These are phyloP conservation scores for Tarenaya hassleriana DNA, from an alignment of 345 rosid species.

Conservation along the genomic window DNA sequence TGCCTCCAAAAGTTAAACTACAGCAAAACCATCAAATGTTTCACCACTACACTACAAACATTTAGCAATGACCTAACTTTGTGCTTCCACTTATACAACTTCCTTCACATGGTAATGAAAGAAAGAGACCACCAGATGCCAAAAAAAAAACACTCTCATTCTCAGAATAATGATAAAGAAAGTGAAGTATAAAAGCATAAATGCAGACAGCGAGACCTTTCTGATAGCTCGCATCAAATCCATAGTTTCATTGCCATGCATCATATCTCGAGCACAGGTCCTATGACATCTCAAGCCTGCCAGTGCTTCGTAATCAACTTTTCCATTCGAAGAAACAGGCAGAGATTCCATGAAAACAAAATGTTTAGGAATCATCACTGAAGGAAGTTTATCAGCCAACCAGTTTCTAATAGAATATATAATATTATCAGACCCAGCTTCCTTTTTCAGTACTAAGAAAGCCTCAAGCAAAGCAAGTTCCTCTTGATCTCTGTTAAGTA, in stretches of 20 bases:
- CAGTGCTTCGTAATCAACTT: slow-evolving; percentile 66
- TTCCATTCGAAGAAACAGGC: slow-evolving; percentile 76
- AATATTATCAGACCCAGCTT: slow-evolving; percentile 29
- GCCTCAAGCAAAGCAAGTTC: slow-evolving; percentile 45
- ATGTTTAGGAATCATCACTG: slow-evolving; percentile 61
- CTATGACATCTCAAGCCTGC: slow-evolving; percentile 27
- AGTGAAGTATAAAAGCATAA: neutral
- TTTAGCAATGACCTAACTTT: neutral
- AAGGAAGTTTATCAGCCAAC: slow-evolving; percentile 61
- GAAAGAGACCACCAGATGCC: slow-evolving; percentile 1
- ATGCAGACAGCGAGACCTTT: slow-evolving; percentile 50
- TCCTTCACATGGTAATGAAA: slow-evolving; percentile 11
- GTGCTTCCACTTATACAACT: neutral
- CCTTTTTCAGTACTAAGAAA: slow-evolving; percentile 45
- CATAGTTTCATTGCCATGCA: slow-evolving; percentile 16
- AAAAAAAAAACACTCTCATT: slow-evolving; percentile 1
- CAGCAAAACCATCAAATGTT: neutral
- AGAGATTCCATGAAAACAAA: slow-evolving; percentile 46
- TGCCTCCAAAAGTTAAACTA: neutral
- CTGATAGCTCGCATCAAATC: slow-evolving; percentile 49
- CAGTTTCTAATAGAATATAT: slow-evolving; percentile 47
- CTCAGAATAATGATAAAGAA: neutral
- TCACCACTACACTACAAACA: neutral
- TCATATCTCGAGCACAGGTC: slow-evolving; percentile 29
- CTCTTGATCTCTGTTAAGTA: slow-evolving; percentile 34